Evolutionary conservation across 768 basidiomycete genomes (phyloP).

Genomic region (Rhizopogon sp.): DNA sequence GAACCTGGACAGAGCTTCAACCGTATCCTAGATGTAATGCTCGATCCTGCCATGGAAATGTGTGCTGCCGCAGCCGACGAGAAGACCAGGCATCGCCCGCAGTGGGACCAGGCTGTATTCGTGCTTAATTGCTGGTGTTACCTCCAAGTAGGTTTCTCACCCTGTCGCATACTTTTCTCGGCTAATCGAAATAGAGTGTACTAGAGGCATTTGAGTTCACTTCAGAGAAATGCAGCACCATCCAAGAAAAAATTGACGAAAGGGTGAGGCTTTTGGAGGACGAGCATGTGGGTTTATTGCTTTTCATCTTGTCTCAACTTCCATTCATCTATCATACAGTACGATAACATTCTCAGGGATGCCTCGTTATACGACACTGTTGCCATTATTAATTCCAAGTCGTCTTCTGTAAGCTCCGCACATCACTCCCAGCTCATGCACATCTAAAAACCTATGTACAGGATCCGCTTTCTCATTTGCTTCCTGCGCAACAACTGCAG

Average conservation of each 20-base stretch:
- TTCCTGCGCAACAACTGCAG: constrained; percentile 61
- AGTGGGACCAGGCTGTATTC: constrained; percentile 83
- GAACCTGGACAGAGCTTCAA: constrained; percentile 39
- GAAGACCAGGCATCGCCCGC: constrained; percentile 46
- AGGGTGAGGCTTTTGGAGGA: constrained; percentile 62
- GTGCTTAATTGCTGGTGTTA: constrained; percentile 84
- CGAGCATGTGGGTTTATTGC: constrained; percentile 65
- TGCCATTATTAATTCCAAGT: constrained; percentile 17
- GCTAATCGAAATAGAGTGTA: constrained; percentile 40
- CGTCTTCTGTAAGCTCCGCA: constrained; percentile 12
- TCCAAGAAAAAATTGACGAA: constrained; percentile 58
- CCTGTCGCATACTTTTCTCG: background rate
- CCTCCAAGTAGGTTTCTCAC: constrained; percentile 52
- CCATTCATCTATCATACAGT: constrained; percentile 4
- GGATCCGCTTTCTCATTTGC: constrained; percentile 72
- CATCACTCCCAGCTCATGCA: background rate
- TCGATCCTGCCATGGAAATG: constrained; percentile 81
- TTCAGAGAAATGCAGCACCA: constrained; percentile 44
- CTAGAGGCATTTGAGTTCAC: constrained; percentile 71
- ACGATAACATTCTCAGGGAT: constrained; percentile 21
- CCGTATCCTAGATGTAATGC: constrained; percentile 76
- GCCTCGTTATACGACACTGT: constrained; percentile 22
- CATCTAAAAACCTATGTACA: constrained; percentile 15
- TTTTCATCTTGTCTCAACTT: background rate
- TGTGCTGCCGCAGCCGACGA: constrained; percentile 64